phyloP scores from a whole-genome alignment of 257 asterid genomes.

The Rubia yunnanensis region DNA sequence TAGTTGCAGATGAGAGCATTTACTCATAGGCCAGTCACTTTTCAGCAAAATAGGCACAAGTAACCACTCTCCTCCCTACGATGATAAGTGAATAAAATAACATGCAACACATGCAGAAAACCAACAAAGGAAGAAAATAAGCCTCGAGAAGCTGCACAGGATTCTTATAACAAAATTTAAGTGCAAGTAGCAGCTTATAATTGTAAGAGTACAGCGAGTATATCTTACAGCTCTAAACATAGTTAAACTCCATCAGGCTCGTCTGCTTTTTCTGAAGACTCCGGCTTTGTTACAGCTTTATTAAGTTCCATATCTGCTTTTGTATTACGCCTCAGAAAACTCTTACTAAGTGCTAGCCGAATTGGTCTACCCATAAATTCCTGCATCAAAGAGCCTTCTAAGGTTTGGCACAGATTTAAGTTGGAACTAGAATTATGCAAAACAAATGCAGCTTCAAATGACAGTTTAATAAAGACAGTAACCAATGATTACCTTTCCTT shows the following conservation, averaged over 20 bases:
- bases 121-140: neutral
- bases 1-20: too few species aligned
- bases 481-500: constrained; percentile 55
- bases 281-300: constrained; percentile 21
- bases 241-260: constrained; percentile 17
- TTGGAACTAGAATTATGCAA: neutral
- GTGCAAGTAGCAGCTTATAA: neutral
- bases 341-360: constrained; percentile 59
- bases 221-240: constrained; percentile 23
- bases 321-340: constrained; percentile 53
- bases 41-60: neutral
- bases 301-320: constrained; percentile 40
- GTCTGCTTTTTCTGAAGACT: constrained; percentile 10
- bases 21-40: neutral
- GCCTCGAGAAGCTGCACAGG: neutral
- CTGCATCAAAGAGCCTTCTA: constrained; percentile 29
- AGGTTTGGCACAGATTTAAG: neutral
- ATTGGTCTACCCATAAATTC: constrained; percentile 81
- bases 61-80: neutral
- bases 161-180: constrained; percentile 9
- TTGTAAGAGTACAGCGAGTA: constrained; percentile 7
- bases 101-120: neutral
- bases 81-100: neutral
- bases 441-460: neutral
- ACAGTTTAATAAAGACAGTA: neutral